Conservation (phyloP, 164 flowering plant genomes). For the Sextonia rubra region DNA sequence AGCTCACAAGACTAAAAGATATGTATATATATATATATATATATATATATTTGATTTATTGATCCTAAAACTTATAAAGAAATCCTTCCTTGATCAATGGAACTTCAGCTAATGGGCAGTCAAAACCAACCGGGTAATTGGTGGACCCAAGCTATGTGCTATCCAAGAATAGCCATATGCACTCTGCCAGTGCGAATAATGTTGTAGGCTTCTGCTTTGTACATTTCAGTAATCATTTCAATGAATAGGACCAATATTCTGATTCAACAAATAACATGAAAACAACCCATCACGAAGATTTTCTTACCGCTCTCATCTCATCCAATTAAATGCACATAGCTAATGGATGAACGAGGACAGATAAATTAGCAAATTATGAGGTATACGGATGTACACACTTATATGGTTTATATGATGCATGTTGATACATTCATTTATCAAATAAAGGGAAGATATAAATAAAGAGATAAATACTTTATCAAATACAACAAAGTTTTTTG, state of each 20-base stretch:
- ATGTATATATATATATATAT: too few species aligned
- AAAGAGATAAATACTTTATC: too few species aligned
- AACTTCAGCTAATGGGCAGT: conserved; percentile 87
- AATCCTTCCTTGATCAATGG: too few species aligned
- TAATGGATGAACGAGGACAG: too few species aligned
- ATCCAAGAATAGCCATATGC: conserved; percentile 62
- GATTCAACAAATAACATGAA: background rate
- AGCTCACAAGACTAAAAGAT: background rate
- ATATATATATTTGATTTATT: background rate
- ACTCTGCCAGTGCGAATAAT: conserved; percentile 70
- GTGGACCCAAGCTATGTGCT: conserved; percentile 65
- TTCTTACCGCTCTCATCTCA: background rate
- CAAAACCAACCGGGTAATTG: conserved; percentile 61
- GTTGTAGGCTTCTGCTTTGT: conserved; percentile 78
- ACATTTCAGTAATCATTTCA: conserved; percentile 79
- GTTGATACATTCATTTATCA: too few species aligned
- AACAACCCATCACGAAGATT: background rate
- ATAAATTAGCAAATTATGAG: too few species aligned
- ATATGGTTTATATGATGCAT: too few species aligned
- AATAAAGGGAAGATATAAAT: background rate
- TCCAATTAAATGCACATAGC: too few species aligned
- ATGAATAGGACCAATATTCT: conserved; percentile 63
- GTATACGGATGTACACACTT: background rate
- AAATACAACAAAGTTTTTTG: too few species aligned
- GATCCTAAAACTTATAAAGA: background rate